Evolutionary conservation across 176 grass and related monocot genomes (phyloP).

Genomic region (Dactylis glomerata): DNA sequence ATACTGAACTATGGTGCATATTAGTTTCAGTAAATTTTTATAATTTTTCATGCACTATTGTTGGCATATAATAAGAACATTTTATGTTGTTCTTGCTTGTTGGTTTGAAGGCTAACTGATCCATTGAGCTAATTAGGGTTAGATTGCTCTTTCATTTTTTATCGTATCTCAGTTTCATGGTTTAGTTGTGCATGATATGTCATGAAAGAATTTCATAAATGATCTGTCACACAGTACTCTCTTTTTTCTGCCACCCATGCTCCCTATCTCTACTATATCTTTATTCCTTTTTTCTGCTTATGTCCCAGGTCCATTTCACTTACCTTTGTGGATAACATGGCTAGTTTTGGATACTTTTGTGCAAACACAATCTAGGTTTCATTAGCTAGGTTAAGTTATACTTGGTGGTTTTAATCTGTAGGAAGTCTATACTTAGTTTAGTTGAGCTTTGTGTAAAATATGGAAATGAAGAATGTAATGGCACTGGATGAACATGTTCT

Average conservation of each 20-base stretch:
- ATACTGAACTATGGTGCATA: background rate
- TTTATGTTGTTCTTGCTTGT: constrained; percentile 5
- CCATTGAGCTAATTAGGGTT: background rate
- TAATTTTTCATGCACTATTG: background rate
- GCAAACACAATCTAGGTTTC: constrained; percentile 19
- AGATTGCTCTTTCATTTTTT: background rate
- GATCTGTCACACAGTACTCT: background rate
- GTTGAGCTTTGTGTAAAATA: constrained; percentile 40
- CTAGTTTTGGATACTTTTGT: constrained; percentile 30
- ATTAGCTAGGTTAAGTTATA: constrained; percentile 32
- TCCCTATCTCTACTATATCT: background rate
- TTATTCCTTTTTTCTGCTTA: constrained; percentile 23
- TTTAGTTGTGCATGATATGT: constrained; percentile 1
- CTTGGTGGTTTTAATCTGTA: constrained; percentile 36
- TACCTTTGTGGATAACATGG: constrained; percentile 25
- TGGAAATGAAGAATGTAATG: constrained; percentile 54
- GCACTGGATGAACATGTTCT: constrained; percentile 39
- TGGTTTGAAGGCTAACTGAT: background rate
- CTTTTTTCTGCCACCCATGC: background rate
- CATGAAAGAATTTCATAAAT: constrained; percentile 8
- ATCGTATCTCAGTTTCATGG: background rate
- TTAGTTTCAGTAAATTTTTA: background rate
- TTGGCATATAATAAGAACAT: background rate
- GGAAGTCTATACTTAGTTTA: constrained; percentile 29
- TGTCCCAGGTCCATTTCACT: constrained; percentile 35